phyloP scores from a whole-genome alignment of 2,329 filamentous ascomycete genomes.

The Mariannaea sp. region DNA sequence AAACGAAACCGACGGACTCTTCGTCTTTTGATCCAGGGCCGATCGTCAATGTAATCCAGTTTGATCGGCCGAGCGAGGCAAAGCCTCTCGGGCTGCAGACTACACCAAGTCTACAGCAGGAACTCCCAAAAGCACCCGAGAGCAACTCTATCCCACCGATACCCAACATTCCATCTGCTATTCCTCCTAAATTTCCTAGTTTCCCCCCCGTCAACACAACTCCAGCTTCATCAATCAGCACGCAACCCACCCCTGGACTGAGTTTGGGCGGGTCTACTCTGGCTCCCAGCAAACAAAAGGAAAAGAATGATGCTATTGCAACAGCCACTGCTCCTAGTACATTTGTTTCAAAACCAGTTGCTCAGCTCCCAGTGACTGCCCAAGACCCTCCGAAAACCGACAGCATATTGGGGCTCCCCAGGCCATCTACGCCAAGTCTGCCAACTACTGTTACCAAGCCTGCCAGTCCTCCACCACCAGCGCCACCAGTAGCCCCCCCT shows the following conservation, averaged over 20 bases:
- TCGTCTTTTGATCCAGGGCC: constrained; percentile 18
- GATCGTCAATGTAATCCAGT: constrained; percentile 1
- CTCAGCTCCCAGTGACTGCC: constrained; percentile 14
- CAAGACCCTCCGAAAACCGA: background rate
- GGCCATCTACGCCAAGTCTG: constrained; percentile 3
- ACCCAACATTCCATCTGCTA: constrained; percentile 20
- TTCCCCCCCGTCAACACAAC: background rate
- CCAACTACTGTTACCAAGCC: constrained; percentile 14
- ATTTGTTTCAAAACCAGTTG: constrained; percentile 19
- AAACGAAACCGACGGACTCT: constrained; percentile 1
- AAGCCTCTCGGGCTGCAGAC: background rate
- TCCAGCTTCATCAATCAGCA: constrained; percentile 1
- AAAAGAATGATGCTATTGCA: background rate
- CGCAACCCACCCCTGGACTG: background rate
- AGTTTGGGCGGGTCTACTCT: background rate
- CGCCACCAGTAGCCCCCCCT: too few species aligned
- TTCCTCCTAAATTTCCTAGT: constrained; percentile 16
- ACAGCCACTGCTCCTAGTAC: background rate
- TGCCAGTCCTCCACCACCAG: constrained; percentile 11
- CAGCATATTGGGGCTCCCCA: constrained; percentile 3
- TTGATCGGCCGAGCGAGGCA: constrained; percentile 6
- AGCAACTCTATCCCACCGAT: constrained; percentile 25
- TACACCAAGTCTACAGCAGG: background rate
- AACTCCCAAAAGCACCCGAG: constrained; percentile 16
- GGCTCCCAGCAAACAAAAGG: background rate